A percentile compares a stretch with the other conserved stretches of the same genome.
These are phyloP conservation scores for Erodium moschatum DNA, from an alignment of 441 rosid species.

Conservation along the genomic window DNA sequence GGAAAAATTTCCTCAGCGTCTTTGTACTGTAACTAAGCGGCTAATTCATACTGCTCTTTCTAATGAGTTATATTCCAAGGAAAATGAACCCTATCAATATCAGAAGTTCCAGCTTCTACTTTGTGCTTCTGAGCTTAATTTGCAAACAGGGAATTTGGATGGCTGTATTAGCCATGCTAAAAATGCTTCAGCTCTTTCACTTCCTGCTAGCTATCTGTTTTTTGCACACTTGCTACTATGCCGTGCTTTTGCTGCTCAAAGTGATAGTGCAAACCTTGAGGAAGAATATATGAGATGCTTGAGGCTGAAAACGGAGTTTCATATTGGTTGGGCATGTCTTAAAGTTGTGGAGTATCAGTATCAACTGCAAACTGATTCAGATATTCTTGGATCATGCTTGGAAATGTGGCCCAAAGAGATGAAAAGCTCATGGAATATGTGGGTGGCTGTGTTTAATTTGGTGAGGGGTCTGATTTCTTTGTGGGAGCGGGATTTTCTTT, in stretches of 20 bases:
- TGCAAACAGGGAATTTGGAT: slow-evolving; percentile 45
- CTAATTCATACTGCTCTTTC: slow-evolving; percentile 50
- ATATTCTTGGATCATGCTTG: slow-evolving; percentile 41
- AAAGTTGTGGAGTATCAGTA: slow-evolving; percentile 63
- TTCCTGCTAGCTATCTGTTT: slow-evolving; percentile 56
- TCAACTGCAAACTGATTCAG: slow-evolving; percentile 38
- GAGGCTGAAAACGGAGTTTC: slow-evolving; percentile 65
- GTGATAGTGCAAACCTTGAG: slow-evolving; percentile 33
- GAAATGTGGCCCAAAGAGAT: slow-evolving; percentile 36
- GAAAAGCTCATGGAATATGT: slow-evolving; percentile 45
- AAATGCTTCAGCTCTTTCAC: slow-evolving; percentile 48
- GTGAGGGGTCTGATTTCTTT: slow-evolving; percentile 48
- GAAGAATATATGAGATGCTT: slow-evolving; percentile 60
- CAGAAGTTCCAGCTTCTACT: slow-evolving; percentile 80
- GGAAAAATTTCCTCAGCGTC: slow-evolving; percentile 66
- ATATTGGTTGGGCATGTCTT: slow-evolving; percentile 70
- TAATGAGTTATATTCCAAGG: slow-evolving; percentile 35
- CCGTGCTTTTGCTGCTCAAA: slow-evolving; percentile 65
- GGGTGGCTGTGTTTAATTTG: slow-evolving; percentile 52
- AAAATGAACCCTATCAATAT: slow-evolving; percentile 33
- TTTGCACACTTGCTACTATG: slow-evolving; percentile 66
- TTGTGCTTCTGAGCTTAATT: slow-evolving; percentile 69
- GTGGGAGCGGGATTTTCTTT: slow-evolving; percentile 39
- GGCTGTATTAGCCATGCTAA: slow-evolving; percentile 43
- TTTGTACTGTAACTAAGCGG: slow-evolving; percentile 42